These are phyloP conservation scores for Cadophora sp. DNA, from an alignment of 2,329 filamentous ascomycete genomes.

Conservation along the genomic window DNA sequence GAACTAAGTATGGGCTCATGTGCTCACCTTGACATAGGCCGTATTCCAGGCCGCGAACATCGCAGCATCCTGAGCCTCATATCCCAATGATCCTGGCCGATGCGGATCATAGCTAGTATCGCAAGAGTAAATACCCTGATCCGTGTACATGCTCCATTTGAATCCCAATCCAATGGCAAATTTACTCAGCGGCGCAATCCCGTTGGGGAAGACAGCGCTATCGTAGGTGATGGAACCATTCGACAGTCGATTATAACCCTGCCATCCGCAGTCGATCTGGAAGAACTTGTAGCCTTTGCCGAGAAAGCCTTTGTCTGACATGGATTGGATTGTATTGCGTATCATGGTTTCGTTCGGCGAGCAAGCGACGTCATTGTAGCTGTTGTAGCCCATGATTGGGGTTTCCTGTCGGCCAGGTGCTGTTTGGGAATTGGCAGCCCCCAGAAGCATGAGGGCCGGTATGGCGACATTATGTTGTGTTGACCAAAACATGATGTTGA, in stretches of 20 bases:
- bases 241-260: conserved; percentile 1
- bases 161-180: conserved; percentile 7
- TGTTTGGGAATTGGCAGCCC: not conserved
- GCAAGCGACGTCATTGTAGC: conserved; percentile 11
- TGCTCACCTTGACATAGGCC: not conserved
- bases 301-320: conserved; percentile 8
- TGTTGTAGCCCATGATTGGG: conserved; percentile 15
- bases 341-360: conserved; percentile 2
- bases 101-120: conserved; percentile 14
- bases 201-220: not conserved
- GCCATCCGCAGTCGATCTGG: conserved; percentile 11
- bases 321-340: not conserved
- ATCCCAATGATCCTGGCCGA: conserved; percentile 7
- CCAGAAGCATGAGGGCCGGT: not conserved
- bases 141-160: conserved; percentile 14
- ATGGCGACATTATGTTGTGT: not conserved
- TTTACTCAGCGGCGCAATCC: not conserved
- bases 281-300: conserved; percentile 4
- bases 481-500: not conserved
- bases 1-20: not conserved
- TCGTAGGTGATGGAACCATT: conserved; percentile 13
- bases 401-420: not conserved
- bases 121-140: conserved; percentile 11
- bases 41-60: conserved; percentile 13
- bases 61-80: conserved; percentile 10